These are phyloP conservation scores for Pseudogymnoascus verrucosus DNA, from an alignment of 2,329 filamentous ascomycete species.

Conservation along the genomic window DNA sequence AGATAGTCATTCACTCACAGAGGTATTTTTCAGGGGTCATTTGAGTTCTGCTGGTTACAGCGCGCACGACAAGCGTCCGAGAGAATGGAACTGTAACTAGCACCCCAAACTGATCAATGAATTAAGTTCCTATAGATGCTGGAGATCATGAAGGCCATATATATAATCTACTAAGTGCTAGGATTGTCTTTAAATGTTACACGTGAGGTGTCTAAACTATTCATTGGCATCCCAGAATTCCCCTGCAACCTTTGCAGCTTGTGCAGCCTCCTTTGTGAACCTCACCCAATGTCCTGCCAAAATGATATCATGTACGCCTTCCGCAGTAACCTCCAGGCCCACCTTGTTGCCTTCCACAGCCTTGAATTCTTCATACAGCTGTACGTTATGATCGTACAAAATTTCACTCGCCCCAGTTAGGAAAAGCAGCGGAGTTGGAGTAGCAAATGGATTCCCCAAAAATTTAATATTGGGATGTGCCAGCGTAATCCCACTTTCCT, in stretches of 20 bases:
- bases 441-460: slow-evolving; percentile 32
- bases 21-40: neutral
- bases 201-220: neutral
- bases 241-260: slow-evolving; percentile 9
- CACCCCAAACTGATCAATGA: neutral
- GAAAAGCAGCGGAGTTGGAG: slow-evolving; percentile 33
- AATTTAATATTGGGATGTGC: slow-evolving; percentile 33
- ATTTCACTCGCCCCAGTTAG: slow-evolving; percentile 35
- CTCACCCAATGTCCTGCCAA: slow-evolving; percentile 33
- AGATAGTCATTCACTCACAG: neutral
- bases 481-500: slow-evolving; percentile 18
- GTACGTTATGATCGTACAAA: slow-evolving; percentile 32
- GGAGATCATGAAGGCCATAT: no score
- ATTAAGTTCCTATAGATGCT: neutral
- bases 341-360: slow-evolving; percentile 33
- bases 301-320: slow-evolving; percentile 39
- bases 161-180: neutral
- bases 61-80: neutral
- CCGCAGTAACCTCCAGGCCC: slow-evolving; percentile 32
- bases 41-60: neutral
- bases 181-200: neutral
- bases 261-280: slow-evolving; percentile 32
- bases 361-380: slow-evolving; percentile 32
- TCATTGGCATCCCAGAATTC: slow-evolving; percentile 8
- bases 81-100: neutral